phyloP scores from a whole-genome alignment of 768 basidiomycete species.

The Kwoniella dejecticola region DNA sequence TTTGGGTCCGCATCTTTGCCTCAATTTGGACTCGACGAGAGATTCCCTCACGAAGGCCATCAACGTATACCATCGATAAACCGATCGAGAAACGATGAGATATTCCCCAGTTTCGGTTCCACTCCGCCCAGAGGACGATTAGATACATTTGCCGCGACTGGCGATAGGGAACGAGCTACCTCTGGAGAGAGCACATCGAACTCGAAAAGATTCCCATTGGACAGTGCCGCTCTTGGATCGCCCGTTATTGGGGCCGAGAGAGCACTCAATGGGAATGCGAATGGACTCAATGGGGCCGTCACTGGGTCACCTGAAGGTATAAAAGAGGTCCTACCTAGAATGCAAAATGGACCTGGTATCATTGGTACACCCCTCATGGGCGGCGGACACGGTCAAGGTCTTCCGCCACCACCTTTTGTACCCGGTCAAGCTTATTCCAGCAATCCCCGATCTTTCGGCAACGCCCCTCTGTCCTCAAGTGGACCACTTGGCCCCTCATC shows the following conservation, averaged over 20 bases:
- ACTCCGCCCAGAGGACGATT: slow-evolving; percentile 31
- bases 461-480: not conserved
- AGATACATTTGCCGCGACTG: slow-evolving; percentile 7
- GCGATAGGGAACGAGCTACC: slow-evolving; percentile 17
- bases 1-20: slow-evolving; percentile 17
- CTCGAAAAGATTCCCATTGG: slow-evolving; percentile 33
- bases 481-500: slow-evolving; percentile 2
- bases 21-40: slow-evolving; percentile 5
- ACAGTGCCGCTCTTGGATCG: slow-evolving; percentile 24
- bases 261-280: not conserved
- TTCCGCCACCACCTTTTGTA: not conserved
- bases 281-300: not conserved
- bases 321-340: not conserved
- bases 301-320: slow-evolving; percentile 10
- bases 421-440: slow-evolving; percentile 1
- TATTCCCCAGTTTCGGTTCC: slow-evolving; percentile 24
- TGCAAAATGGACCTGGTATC: slow-evolving; percentile 10
- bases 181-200: slow-evolving; percentile 31
- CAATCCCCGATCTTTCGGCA: slow-evolving; percentile 7
- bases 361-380: slow-evolving; percentile 6
- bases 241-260: slow-evolving; percentile 3
- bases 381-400: not conserved
- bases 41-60: not conserved
- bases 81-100: slow-evolving; percentile 7
- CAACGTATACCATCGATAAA: slow-evolving; percentile 18